phyloP scores from a whole-genome alignment of 768 basidiomycete genomes.

The Serendipita sp. region DNA sequence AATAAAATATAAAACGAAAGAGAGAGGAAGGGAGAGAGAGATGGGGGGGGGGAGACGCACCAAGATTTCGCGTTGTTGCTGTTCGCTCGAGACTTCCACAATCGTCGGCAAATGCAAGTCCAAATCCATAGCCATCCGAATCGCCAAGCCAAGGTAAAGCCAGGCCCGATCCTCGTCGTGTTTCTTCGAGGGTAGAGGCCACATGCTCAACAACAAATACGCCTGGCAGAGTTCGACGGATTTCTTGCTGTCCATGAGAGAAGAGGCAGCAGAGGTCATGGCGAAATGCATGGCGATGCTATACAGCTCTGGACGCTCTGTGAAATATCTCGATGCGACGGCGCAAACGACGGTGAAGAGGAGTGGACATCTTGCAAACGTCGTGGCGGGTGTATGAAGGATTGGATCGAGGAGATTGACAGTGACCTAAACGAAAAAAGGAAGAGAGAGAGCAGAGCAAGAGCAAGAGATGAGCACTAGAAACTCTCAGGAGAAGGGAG shows the following conservation, averaged over 20 bases:
- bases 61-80: slow-evolving; percentile 45
- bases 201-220: slow-evolving; percentile 45
- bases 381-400: slow-evolving; percentile 24
- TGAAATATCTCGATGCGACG: slow-evolving; percentile 49
- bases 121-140: slow-evolving; percentile 56
- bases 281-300: slow-evolving; percentile 44
- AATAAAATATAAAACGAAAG: neutral
- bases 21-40: neutral
- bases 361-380: slow-evolving; percentile 25
- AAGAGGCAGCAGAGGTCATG: slow-evolving; percentile 40
- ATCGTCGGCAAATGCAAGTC: slow-evolving; percentile 38
- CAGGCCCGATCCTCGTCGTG: slow-evolving; percentile 61
- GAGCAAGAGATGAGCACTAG: neutral
- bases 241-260: slow-evolving; percentile 42
- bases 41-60: neutral
- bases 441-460: neutral
- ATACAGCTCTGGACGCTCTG: slow-evolving; percentile 38
- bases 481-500: neutral
- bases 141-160: slow-evolving; percentile 56
- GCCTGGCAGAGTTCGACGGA: slow-evolving; percentile 70
- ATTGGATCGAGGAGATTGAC: slow-evolving; percentile 23
- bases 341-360: slow-evolving; percentile 39
- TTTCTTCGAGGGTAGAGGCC: slow-evolving; percentile 33
- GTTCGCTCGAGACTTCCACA: slow-evolving; percentile 26
- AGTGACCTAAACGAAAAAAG: slow-evolving; percentile 10